Base-by-base conservation (phyloP, 2,329 filamentous ascomycete species). In the Claviceps sp. region DNA sequence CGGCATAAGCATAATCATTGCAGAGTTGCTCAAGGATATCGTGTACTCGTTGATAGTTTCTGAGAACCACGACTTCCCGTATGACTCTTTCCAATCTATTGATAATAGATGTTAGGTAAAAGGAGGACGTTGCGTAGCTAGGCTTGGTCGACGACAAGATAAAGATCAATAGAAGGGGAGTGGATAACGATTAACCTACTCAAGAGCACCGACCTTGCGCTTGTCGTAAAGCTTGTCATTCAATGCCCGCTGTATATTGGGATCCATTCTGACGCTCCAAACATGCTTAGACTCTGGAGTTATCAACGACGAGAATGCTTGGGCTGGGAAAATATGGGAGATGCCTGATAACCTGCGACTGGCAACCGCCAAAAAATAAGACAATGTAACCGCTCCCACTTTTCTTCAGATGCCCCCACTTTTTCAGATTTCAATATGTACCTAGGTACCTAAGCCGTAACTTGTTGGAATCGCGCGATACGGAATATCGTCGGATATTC, bases 141-240 rank as follows among this genome's bases (percentile, higher is more conserved):
- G 11, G 18, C 34, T 16, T 13, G 22, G 37, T 26, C 3, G 13
- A 43, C 11, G 22, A 38, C 18, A 44, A 14, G 44, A 42, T 43
- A 18, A 20, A 43, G n/a, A 26, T 26, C 45, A 47, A 53, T 48
- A 20, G 38, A 26, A 41, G 47, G 40, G 9, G 22, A 18, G 44
- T 8, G 18, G 22, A 22, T 48, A 22, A 51, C 30, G 9, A 24
- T 18, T 55, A 50, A 73, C 85, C 63, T 82, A 95, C 89, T 98
- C 93, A 53, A 98, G 80, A 61, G 94, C 93, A 58, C 93, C 93
- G 63, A 89, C 84, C 71, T 98, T 98, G 66, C 94, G 82, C 75
- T 94, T 95, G 67, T 98, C 93, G 69, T 98, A 98, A 65, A 97
- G 84, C 79, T 96, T 98, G 72, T 98, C 93, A 67, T 94, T 95